Percentiles rank a stretch among this genome's conserved stretches.
Conservation (phyloP, 768 basidiomycete genomes). For the Auricularia cornea region DNA sequence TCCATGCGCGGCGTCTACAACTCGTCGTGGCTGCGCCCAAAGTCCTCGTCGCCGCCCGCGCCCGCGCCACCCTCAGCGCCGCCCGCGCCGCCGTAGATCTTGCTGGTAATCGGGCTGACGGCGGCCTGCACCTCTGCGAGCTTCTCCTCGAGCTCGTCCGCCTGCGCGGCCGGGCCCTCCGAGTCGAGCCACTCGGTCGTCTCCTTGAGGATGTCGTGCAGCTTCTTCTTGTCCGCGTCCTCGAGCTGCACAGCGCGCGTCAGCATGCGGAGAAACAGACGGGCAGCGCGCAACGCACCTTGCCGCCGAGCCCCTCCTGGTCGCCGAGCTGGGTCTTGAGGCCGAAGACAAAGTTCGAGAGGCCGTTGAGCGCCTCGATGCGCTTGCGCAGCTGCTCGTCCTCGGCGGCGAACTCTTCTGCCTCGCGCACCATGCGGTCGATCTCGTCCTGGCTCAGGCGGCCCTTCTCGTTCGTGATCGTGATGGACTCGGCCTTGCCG, state of each 20-base stretch:
- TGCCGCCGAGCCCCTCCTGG: slow-evolving; percentile 84
- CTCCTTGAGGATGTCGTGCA: slow-evolving; percentile 77
- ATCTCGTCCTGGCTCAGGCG: slow-evolving; percentile 85
- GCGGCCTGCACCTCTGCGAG: slow-evolving; percentile 56
- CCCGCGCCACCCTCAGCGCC: not conserved
- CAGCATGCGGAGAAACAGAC: not conserved
- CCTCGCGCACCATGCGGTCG: slow-evolving; percentile 91
- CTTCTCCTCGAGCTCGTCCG: slow-evolving; percentile 91
- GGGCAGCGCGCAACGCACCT: slow-evolving; percentile 24
- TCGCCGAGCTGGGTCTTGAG: slow-evolving; percentile 84
- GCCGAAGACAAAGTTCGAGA: slow-evolving; percentile 76
- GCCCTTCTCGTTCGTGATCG: slow-evolving; percentile 51
- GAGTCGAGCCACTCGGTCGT: slow-evolving; percentile 88
- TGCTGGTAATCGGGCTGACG: slow-evolving; percentile 79
- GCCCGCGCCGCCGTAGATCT: slow-evolving; percentile 48
- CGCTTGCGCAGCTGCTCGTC: slow-evolving; percentile 67
- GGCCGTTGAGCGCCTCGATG: slow-evolving; percentile 72
- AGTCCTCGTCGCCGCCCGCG: no score
- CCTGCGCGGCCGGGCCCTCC: slow-evolving; percentile 64
- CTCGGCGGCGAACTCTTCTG: slow-evolving; percentile 81
- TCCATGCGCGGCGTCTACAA: slow-evolving; percentile 5
- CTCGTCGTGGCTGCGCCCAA: slow-evolving; percentile 16
- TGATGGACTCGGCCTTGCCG: slow-evolving; percentile 31
- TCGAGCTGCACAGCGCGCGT: slow-evolving; percentile 29
- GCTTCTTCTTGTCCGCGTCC: slow-evolving; percentile 75